Percentiles rank a stretch among this genome's conserved stretches.
These are phyloP conservation scores for Oldenlandia corymbosa DNA, from an alignment of 257 asterid genomes.

Conservation along the genomic window DNA sequence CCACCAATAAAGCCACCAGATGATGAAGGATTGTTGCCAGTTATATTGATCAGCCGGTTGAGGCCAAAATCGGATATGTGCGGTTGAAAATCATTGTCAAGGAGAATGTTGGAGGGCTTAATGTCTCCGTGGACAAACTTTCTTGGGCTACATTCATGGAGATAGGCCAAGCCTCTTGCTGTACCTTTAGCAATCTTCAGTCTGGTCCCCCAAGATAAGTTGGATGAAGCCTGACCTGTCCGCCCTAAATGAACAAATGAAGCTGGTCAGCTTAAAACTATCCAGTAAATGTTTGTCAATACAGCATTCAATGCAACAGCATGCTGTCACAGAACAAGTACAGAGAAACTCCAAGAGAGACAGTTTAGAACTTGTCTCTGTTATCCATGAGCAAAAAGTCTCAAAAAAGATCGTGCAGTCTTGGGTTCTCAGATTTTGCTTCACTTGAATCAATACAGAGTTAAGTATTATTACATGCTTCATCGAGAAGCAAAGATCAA, in stretches of 20 bases:
- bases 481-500: not conserved
- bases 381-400: not conserved
- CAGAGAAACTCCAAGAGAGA: no score
- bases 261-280: not conserved
- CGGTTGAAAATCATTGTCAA: conserved; percentile 70
- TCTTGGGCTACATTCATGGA: conserved; percentile 93
- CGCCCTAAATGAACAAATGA: conserved; percentile 43
- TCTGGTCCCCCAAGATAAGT: conserved; percentile 66
- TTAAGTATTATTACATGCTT: not conserved
- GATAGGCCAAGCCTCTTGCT: conserved; percentile 81
- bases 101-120: conserved; percentile 86
- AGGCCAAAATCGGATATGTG: conserved; percentile 81
- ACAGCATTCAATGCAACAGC: not conserved
- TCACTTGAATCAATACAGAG: not conserved
- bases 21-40: conserved; percentile 76
- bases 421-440: not conserved
- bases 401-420: not conserved
- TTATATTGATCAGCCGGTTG: conserved; percentile 77
- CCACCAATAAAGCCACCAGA: conserved; percentile 92
- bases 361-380: not conserved
- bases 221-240: conserved; percentile 51
- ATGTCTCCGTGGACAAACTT: conserved; percentile 83
- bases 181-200: conserved; percentile 64
- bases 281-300: not conserved
- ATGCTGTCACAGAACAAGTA: not conserved